Base-by-base conservation (phyloP, 306 rosid genomes). In the Arachis hypogaea region DNA sequence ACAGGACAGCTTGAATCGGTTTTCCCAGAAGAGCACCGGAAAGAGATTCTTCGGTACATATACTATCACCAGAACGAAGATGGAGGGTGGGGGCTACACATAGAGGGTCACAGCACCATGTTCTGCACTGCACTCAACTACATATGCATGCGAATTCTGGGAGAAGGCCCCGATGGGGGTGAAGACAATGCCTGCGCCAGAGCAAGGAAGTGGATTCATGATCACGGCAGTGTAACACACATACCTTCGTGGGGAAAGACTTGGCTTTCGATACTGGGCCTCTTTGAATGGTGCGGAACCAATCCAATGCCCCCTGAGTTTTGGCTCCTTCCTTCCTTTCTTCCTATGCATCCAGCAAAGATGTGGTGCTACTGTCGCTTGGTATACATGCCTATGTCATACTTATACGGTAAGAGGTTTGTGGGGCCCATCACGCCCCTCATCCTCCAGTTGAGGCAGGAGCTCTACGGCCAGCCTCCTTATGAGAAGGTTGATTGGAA, bases 291-390 rank as follows among this genome's bases (percentile, higher is more conserved):
- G 96, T 60, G 45, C 0, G 96, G 93, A 81, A 60, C 78, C 82
- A 89, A 89, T 28, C 97, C 97, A 10, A 87, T 89, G 88, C 96
- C 96, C 7, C 97, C 97, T 0, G 97, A 89, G 42, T 92, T 89
- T 77, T 92, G 96, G 96, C 81, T 89, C 45, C 82, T 89, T 29
- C 97, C 97, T 73, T 86, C 93, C 1, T 87, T 83, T 80, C 90
- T 92, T 52, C 97, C 93, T 3, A 84, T 92, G 78, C 87, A 87
- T 77, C 96, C 97, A 90, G 98, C 91, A 11, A 92, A 92, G 84
- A 90, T 92, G 96, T 88, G 82, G 81, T 90, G 98, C 79, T 88
- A 90, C 46, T 90, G 92, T 18, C 92, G 98, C 12, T 49, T 87
- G 86, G 86, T 87, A 3, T 88, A 82, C 84, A 82, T 92, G 86